phyloP scores from a whole-genome alignment of 2,329 filamentous ascomycete species.

The Amesomyces nigricolor region DNA sequence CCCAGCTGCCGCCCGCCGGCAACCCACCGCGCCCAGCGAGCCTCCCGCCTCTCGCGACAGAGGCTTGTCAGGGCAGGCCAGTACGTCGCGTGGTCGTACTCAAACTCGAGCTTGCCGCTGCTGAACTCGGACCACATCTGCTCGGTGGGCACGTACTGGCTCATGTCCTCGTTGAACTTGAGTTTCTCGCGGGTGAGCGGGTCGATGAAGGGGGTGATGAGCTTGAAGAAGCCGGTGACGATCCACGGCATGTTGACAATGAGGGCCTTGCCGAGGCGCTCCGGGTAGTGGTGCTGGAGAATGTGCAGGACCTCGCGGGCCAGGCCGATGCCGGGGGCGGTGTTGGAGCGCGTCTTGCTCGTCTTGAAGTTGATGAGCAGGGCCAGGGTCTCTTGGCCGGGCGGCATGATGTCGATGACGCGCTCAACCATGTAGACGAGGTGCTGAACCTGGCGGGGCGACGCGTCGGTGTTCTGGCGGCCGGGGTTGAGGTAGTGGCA shows the following conservation, averaged over 20 bases:
- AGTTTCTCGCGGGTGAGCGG: conserved; percentile 89
- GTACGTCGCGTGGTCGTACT: conserved; percentile 83
- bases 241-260: conserved; percentile 91
- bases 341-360: conserved; percentile 67
- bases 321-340: conserved; percentile 64
- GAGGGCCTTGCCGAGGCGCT: conserved; percentile 80
- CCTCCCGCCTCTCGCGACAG: conserved; percentile 58
- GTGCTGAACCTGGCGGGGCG: conserved; percentile 84
- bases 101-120: conserved; percentile 73
- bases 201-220: conserved; percentile 95
- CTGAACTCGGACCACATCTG: conserved; percentile 75
- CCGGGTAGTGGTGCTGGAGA: conserved; percentile 91
- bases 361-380: conserved; percentile 90
- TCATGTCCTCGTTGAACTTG: conserved; percentile 93
- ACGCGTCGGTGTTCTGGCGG: conserved; percentile 85
- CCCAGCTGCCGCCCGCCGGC: conserved; percentile 75
- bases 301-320: conserved; percentile 83
- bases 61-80: conserved; percentile 80
- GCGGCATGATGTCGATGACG: conserved; percentile 77
- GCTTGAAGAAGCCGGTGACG: conserved; percentile 89
- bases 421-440: conserved; percentile 94
- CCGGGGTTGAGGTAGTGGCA: conserved; percentile 88
- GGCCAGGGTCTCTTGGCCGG: conserved; percentile 79
- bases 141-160: conserved; percentile 69
- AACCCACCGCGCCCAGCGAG: conserved; percentile 66